Conservation (phyloP, 2,329 filamentous ascomycete genomes). For the Trichoderma sp. region DNA sequence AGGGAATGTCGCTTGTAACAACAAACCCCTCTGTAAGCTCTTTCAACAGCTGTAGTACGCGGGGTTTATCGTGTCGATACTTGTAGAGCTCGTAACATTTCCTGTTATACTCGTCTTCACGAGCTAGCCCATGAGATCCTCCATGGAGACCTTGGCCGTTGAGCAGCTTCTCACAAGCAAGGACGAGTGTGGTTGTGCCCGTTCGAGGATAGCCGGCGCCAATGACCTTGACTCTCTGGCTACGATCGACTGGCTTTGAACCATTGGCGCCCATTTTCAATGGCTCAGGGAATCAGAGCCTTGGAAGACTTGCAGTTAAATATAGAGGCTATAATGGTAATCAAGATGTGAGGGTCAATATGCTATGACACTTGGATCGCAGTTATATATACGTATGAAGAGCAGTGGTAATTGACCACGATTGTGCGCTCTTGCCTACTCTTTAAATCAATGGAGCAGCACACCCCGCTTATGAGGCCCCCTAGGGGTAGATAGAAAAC, state of each 20-base stretch:
- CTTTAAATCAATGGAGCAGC: neutral
- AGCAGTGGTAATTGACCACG: neutral
- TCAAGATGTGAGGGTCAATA: neutral
- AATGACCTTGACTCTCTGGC: conserved; percentile 37
- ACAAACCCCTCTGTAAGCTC: conserved; percentile 45
- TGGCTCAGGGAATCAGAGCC: neutral
- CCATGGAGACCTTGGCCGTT: conserved; percentile 51
- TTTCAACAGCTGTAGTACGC: conserved; percentile 34
- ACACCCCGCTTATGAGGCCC: neutral
- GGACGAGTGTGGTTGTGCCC: conserved; percentile 44
- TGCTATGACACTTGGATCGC: neutral
- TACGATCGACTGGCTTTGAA: neutral
- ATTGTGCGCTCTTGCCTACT: neutral
- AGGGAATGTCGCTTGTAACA: conserved; percentile 47
- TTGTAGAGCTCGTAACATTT: neutral
- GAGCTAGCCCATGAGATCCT: conserved; percentile 41
- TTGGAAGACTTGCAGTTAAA: neutral
- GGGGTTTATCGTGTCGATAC: conserved; percentile 14
- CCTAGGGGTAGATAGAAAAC: neutral
- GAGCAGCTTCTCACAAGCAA: conserved; percentile 49
- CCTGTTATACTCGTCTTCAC: conserved; percentile 36
- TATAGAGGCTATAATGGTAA: neutral
- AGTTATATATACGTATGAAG: neutral
- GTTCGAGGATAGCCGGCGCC: conserved; percentile 44
- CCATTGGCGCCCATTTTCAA: neutral